These are phyloP conservation scores for Medicago ruthenica DNA, from an alignment of 306 rosid species.

Conservation along the genomic window DNA sequence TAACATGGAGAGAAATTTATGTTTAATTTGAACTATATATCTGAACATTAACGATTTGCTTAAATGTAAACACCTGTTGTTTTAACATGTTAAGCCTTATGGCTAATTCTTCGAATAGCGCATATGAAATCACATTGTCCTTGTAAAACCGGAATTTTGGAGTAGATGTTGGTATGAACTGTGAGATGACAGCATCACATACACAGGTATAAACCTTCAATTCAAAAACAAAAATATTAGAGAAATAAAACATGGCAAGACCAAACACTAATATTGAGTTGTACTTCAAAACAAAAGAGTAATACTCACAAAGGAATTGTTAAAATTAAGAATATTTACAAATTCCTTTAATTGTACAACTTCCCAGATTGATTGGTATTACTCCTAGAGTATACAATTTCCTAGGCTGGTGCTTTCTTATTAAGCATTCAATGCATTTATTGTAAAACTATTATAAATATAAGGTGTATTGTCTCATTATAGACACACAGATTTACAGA, in stretches of 20 bases:
- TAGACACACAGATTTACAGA: too few relatives aligned
- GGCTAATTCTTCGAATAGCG: conserved; percentile 41
- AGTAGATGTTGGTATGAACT: conserved; percentile 67
- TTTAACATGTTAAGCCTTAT: conserved; percentile 45
- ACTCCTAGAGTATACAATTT: too few relatives aligned
- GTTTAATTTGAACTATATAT: not conserved
- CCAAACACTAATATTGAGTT: conserved; percentile 21
- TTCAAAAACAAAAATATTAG: conserved; percentile 6
- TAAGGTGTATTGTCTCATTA: too few relatives aligned
- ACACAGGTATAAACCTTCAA: conserved; percentile 83
- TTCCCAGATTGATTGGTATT: too few relatives aligned
- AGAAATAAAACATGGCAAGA: conserved; percentile 20
- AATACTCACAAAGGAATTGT: not conserved
- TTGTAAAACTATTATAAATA: too few relatives aligned
- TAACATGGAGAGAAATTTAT: not conserved
- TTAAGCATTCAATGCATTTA: too few relatives aligned
- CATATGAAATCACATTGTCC: conserved; percentile 43
- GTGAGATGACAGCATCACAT: conserved; percentile 67
- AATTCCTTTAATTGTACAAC: too few relatives aligned
- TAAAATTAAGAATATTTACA: too few relatives aligned
- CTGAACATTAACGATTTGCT: not conserved
- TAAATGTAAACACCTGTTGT: conserved; percentile 57
- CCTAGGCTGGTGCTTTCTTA: too few relatives aligned
- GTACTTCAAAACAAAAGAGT: conserved; percentile 12
- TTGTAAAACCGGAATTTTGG: conserved; percentile 69